Percentiles rank a stretch among this genome's conserved stretches.
These are phyloP conservation scores for Saturnispora dispora DNA, from an alignment of 805 yeast species.

Conservation along the genomic window DNA sequence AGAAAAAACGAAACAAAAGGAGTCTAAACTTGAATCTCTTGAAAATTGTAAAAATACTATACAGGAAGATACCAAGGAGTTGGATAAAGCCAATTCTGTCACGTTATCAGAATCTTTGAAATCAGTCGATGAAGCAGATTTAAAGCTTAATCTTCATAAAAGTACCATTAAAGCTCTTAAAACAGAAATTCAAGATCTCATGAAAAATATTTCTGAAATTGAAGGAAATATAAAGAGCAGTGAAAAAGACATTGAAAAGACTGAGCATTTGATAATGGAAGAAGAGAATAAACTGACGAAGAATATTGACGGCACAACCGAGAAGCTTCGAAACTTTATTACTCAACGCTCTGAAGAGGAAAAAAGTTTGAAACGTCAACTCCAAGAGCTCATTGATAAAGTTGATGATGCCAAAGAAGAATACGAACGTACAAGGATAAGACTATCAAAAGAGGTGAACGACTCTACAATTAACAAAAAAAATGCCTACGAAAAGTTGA, in stretches of 20 bases:
- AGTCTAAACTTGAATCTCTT: neutral
- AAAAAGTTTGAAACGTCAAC: constrained; percentile 8
- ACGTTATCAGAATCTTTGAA: neutral
- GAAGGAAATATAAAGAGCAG: constrained; percentile 10
- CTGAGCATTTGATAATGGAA: constrained; percentile 2
- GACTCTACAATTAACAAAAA: neutral
- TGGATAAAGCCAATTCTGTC: neutral
- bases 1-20: neutral
- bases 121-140: neutral
- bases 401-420: constrained; percentile 16
- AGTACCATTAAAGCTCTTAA: constrained; percentile 9
- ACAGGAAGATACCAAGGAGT: neutral
- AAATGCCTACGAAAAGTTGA: constrained; percentile 3
- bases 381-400: constrained; percentile 10
- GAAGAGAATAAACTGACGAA: constrained; percentile 13
- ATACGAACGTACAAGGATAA: constrained; percentile 13
- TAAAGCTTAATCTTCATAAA: constrained; percentile 1
- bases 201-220: constrained; percentile 16
- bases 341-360: constrained; percentile 15
- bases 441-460: neutral
- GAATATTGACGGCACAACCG: constrained; percentile 34
- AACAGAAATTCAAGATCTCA: constrained; percentile 3
- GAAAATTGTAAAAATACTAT: neutral
- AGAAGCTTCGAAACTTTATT: constrained; percentile 19
- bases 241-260: constrained; percentile 6